Base-by-base conservation (phyloP, 163 green algal genomes). In the Coccomyxa subellipsoidea region DNA sequence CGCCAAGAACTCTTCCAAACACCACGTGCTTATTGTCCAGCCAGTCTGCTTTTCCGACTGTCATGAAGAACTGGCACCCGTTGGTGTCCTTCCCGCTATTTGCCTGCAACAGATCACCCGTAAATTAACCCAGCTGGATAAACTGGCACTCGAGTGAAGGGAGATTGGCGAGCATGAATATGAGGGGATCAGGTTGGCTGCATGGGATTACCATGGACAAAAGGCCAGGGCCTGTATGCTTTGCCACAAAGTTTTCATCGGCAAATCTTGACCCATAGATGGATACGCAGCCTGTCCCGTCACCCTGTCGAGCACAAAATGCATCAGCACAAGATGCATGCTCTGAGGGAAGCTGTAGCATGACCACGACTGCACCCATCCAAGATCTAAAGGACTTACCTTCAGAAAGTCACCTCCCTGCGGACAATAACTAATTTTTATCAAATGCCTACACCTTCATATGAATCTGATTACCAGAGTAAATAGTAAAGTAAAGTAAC, bases 41-140 rank as follows among this genome's bases (percentile, higher is more conserved):
- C 84, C 82, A 89, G 54, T 87, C 83, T 76, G 88, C 92, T 82
- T 96, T 97, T n/a, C 92, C 92, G 79, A 92, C 97, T 18, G 96
- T 98, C 70, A 99, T 90, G 88, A 99, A 99, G 85, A 99, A 99
- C 87, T 99, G 94, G 85, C 95, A 97, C 32, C 95, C 95, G 85
- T 98, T 98, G 35, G 89, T 94, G 90, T 98, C 95, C 38, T 93
- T 92, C 4, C 96, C 96, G 81, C 88, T 95, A 89, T 99, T 98
- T 25, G 96, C 94, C 91, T 96, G 86, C 69, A 86, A 80, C 2
- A 23, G 4, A 76, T 76, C 31, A 36, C 25, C n/a, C n/a, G n/a
- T n/a, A n/a, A n/a, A n/a, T n/a, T n/a, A n/a, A n/a, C n/a, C n/a
- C n/a, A n/a, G n/a, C n/a, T n/a, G n/a, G n/a, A n/a, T n/a, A n/a